Conservation (phyloP, 73 alveolate genomes). For the Blepharisma japonicum region DNA sequence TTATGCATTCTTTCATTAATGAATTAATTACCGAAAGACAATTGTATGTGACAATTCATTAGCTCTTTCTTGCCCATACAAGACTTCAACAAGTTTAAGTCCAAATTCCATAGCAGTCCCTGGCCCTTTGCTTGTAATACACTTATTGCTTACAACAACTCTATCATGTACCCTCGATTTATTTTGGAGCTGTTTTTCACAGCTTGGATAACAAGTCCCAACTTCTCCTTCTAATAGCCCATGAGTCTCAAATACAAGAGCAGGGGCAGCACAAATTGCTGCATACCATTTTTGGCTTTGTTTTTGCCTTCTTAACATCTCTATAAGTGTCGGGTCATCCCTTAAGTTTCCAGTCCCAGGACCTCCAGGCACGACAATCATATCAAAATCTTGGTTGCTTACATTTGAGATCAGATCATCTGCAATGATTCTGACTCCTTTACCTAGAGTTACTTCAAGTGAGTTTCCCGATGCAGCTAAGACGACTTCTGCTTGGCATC, state of each 20-base stretch:
- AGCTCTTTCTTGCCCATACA: constrained; percentile 49
- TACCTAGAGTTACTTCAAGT: neutral
- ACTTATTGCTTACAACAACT: constrained; percentile 73
- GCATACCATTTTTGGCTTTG: constrained; percentile 61
- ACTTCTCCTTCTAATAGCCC: constrained; percentile 76
- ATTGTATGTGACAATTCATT: constrained; percentile 53
- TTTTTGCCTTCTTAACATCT: constrained; percentile 59
- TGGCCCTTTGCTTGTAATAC: constrained; percentile 86
- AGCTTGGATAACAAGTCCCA: constrained; percentile 86
- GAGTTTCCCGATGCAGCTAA: constrained; percentile 36
- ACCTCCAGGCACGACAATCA: constrained; percentile 90
- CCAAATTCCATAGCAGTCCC: constrained; percentile 79
- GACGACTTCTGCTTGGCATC: constrained; percentile 53
- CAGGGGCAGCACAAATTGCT: constrained; percentile 93
- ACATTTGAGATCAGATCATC: constrained; percentile 12
- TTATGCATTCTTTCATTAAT: too few species aligned
- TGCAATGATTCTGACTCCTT: constrained; percentile 24
- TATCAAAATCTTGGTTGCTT: neutral
- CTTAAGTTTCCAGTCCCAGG: constrained; percentile 75
- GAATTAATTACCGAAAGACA: too few species aligned
- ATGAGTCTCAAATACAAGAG: constrained; percentile 67
- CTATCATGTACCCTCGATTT: constrained; percentile 56
- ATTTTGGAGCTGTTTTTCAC: constrained; percentile 53
- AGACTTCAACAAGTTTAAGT: constrained; percentile 58
- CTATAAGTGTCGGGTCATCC: constrained; percentile 47